Evolutionary conservation across 441 rosid species (phyloP).

Genomic region (Hura crepitans): DNA sequence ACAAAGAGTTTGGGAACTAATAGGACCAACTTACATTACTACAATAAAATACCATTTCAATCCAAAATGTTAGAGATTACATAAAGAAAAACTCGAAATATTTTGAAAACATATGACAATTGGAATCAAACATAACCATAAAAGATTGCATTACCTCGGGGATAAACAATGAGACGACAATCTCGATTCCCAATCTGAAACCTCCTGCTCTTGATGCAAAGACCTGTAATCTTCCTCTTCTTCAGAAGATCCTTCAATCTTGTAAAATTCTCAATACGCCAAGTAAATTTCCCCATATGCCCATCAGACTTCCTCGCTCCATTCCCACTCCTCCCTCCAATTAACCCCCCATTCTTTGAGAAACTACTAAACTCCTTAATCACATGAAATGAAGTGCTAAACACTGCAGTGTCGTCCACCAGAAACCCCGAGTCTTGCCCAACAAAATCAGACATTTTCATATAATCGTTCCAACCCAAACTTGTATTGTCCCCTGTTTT

Average conservation of each 20-base stretch:
- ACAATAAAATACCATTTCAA: not conserved
- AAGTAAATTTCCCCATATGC: constrained; percentile 81
- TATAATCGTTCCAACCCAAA: constrained; percentile 96
- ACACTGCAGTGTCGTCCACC: constrained; percentile 80
- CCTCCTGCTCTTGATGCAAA: constrained; percentile 95
- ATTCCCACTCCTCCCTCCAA: constrained; percentile 61
- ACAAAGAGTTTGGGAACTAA: constrained; percentile 8
- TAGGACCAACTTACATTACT: constrained; percentile 5
- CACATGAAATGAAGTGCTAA: constrained; percentile 92
- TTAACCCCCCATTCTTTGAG: constrained; percentile 60
- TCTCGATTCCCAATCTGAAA: constrained; percentile 99
- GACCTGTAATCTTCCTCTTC: constrained; percentile 97
- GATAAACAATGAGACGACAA: constrained; percentile 97
- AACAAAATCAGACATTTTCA: constrained; percentile 90
- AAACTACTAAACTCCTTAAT: constrained; percentile 87
- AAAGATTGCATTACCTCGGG: constrained; percentile 69
- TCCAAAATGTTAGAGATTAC: constrained; percentile 10
- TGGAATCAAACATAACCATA: not conserved
- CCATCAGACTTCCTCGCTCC: constrained; percentile 88
- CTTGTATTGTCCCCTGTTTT: constrained; percentile 97
- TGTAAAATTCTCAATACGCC: constrained; percentile 93
- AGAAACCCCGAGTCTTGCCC: constrained; percentile 69
- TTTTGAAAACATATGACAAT: not conserved
- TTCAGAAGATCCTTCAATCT: constrained; percentile 90
- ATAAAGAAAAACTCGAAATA: constrained; percentile 9